Evolutionary conservation across 2,329 filamentous ascomycete species (phyloP).

Genomic region (Xylaria sp.): DNA sequence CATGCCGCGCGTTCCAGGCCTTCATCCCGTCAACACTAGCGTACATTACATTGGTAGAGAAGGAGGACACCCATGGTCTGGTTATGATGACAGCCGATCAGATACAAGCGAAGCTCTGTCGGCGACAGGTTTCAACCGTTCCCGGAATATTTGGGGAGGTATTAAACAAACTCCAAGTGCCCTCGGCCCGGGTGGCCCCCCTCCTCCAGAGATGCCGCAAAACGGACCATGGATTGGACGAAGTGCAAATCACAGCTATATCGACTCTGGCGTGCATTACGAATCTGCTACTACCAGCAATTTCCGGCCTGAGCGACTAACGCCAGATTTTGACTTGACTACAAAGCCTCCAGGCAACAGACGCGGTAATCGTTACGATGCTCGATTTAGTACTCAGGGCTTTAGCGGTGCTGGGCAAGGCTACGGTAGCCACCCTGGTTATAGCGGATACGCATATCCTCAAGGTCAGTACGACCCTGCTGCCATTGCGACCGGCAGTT

Average conservation of each 20-base stretch:
- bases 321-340: conserved; percentile 61
- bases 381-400: conserved; percentile 48
- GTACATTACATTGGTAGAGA: conserved; percentile 53
- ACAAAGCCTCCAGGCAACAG: conserved; percentile 57
- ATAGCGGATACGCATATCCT: conserved; percentile 52
- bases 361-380: conserved; percentile 61
- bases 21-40: conserved; percentile 43
- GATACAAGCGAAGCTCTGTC: conserved; percentile 68
- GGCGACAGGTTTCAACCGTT: conserved; percentile 62
- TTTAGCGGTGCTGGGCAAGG: conserved; percentile 45
- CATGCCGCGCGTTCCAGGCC: conserved; percentile 42
- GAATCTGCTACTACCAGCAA: conserved; percentile 52
- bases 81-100: conserved; percentile 65
- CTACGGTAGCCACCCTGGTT: conserved; percentile 51
- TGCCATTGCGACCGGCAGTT: conserved; percentile 48
- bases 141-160: conserved; percentile 67
- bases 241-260: conserved; percentile 54
- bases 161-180: conserved; percentile 54
- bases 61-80: conserved; percentile 63
- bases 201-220: conserved; percentile 52
- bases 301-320: conserved; percentile 60
- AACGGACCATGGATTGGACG: conserved; percentile 61
- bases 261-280: conserved; percentile 55
- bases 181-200: conserved; percentile 44
- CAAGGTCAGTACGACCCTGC: conserved; percentile 52